Evolutionary conservation across 2,329 filamentous ascomycete species (phyloP).

Genomic region (Pseudocercospora pini-densiflorae): DNA sequence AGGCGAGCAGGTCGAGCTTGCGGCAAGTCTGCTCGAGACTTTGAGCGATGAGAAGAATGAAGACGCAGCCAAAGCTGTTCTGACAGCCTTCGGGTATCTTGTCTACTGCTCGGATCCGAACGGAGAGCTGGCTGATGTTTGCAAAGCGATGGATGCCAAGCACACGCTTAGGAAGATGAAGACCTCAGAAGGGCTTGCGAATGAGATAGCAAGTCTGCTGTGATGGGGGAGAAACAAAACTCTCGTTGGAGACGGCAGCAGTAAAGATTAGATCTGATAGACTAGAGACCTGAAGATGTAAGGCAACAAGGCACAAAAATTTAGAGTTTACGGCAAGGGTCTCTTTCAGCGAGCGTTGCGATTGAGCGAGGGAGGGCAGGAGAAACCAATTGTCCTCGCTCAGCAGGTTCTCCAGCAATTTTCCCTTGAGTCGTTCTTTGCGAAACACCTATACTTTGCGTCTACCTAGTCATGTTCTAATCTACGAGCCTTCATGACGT

Average conservation of each 20-base stretch:
- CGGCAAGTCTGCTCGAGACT: constrained; percentile 79
- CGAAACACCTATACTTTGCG: not conserved
- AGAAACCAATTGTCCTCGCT: not conserved
- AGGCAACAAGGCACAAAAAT: not conserved
- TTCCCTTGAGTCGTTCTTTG: constrained; percentile 4
- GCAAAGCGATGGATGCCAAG: constrained; percentile 75
- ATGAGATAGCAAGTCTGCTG: constrained; percentile 36
- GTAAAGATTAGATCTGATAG: not conserved
- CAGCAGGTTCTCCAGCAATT: not conserved
- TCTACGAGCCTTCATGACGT: constrained; percentile 23
- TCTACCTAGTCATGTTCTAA: constrained; percentile 15
- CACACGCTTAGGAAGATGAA: constrained; percentile 58
- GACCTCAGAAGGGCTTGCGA: constrained; percentile 40
- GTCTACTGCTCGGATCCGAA: constrained; percentile 71
- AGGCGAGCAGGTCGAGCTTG: constrained; percentile 77
- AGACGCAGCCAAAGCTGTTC: constrained; percentile 76
- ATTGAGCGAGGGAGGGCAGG: not conserved
- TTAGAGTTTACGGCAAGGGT: not conserved
- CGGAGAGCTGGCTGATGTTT: constrained; percentile 79
- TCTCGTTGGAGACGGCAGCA: not conserved
- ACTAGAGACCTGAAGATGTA: not conserved
- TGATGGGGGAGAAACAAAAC: not conserved
- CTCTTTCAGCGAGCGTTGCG: not conserved
- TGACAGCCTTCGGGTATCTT: constrained; percentile 77
- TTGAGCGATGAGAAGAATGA: constrained; percentile 56